These are phyloP conservation scores for Penicillium mononematosum DNA, from an alignment of 495 filamentous ascomycete species.

Conservation along the genomic window DNA sequence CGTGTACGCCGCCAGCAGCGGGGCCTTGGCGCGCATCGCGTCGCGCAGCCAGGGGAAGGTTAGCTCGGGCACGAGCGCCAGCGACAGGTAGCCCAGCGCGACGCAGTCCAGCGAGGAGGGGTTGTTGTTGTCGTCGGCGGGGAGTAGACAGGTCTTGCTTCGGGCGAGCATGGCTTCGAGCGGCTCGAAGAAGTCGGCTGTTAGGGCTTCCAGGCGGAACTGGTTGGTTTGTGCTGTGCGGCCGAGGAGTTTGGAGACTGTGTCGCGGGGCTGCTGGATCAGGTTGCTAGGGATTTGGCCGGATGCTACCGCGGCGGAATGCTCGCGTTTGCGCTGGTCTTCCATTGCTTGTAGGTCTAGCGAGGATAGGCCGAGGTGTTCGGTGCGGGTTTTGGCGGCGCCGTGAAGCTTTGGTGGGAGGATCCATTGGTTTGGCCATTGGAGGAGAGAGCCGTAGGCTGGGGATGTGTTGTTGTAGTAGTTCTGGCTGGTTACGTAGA, in stretches of 20 bases:
- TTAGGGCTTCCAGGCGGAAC: slow-evolving; percentile 70
- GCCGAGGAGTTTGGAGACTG: slow-evolving; percentile 41
- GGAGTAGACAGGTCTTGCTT: slow-evolving; percentile 55
- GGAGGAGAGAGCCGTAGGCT: slow-evolving; percentile 70
- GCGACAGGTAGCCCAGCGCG: slow-evolving; percentile 69
- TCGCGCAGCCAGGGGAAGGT: slow-evolving; percentile 71
- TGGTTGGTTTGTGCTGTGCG: slow-evolving; percentile 42
- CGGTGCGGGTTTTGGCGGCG: slow-evolving; percentile 66
- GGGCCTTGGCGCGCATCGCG: slow-evolving; percentile 57
- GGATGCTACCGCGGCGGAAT: slow-evolving; percentile 42
- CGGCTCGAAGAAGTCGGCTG: slow-evolving; percentile 65
- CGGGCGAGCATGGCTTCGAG: slow-evolving; percentile 59
- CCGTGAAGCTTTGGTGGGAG: slow-evolving; percentile 65
- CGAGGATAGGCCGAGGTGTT: slow-evolving; percentile 67
- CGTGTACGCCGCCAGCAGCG: slow-evolving; percentile 54
- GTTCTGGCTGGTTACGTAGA: slow-evolving; percentile 87
- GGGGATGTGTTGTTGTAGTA: slow-evolving; percentile 72
- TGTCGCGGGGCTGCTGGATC: slow-evolving; percentile 41
- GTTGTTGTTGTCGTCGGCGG: slow-evolving; percentile 26
- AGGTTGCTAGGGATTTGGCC: slow-evolving; percentile 46
- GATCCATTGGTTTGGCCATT: slow-evolving; percentile 81
- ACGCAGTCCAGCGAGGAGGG: slow-evolving; percentile 74
- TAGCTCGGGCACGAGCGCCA: slow-evolving; percentile 68
- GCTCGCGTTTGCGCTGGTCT: slow-evolving; percentile 44
- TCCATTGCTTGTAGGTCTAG: slow-evolving; percentile 59